Percentiles rank a stretch among this genome's conserved stretches.
Conservation (phyloP, 192 early-diverging fungal species). For the Gigaspora rosea region DNA sequence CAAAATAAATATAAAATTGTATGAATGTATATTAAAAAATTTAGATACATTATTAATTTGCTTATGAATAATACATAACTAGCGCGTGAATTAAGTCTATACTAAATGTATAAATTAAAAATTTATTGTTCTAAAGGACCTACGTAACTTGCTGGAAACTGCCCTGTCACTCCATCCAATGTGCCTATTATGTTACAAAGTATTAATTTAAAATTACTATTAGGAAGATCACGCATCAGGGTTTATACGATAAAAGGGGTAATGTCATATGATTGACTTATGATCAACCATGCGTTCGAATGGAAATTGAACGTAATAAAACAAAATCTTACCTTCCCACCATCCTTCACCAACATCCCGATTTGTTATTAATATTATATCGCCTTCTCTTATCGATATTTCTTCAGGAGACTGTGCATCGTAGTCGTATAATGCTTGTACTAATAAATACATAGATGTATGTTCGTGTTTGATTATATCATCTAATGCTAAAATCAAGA, state of each 20-base stretch:
- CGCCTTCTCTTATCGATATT: constrained; percentile 49
- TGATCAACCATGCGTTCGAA: background rate
- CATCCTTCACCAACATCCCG: constrained; percentile 55
- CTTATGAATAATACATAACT: too few species aligned
- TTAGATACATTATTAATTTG: too few species aligned
- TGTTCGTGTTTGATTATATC: background rate
- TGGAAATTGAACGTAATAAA: background rate
- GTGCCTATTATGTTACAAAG: constrained; percentile 36
- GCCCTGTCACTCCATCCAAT: constrained; percentile 44
- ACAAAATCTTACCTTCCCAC: constrained; percentile 55
- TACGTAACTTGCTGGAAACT: constrained; percentile 57
- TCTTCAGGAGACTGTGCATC: constrained; percentile 54
- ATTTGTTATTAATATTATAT: constrained; percentile 49
- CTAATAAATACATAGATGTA: constrained; percentile 25
- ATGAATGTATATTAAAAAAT: too few species aligned
- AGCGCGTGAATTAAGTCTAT: background rate
- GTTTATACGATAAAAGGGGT: background rate
- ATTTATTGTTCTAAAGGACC: constrained; percentile 21
- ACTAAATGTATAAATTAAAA: constrained; percentile 22
- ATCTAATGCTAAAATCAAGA: background rate
- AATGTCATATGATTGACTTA: too few species aligned
- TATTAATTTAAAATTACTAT: background rate
- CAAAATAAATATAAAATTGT: too few species aligned
- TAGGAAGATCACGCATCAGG: background rate
- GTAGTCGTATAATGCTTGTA: constrained; percentile 56